Evolutionary conservation across 495 filamentous ascomycete species (phyloP), one percentile per base, ranked within the genome.

Genomic region (Hypoxylon subgilvum): DNA sequence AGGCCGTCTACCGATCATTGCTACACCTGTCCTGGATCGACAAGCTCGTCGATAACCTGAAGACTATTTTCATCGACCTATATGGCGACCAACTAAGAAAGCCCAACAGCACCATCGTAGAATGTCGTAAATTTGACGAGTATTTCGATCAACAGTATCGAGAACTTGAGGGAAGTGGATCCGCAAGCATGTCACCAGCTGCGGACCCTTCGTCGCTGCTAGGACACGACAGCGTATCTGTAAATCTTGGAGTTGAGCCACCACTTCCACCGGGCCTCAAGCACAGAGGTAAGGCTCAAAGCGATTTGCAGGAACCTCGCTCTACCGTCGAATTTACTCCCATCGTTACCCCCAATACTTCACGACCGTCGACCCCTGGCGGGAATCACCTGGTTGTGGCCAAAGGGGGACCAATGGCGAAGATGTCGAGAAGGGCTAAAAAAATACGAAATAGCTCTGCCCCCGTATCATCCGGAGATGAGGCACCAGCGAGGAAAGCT

Each of bases 1-100:
- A 98, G 93, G 94, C 93, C 46, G 94, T 98, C 52, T 98, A 98
- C 73, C 89, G 95, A 71, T 96, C 92, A 19, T 82, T 98, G 6
- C 76, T 98, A 6, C 93, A 96, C 69, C 85, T 98, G 12, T 90
- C 90, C 2, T 98, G 94, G 94, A 90, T 97, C 60, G 94, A 97
- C 68, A 93, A 92, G 72, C 88, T 98, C 16, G 79, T 98, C 51
- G 92, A 96, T 65, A 96, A 97, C 59, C 89, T 97, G 45, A 88
- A 87, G 59, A 89, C 88, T 5, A 83, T 98, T 23, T 98, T 97
- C 68, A 82, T 90, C 45, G 86, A 89, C 48, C 78, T 96, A 19
- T 97, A 97, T 69, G 88, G 86, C 36, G 88, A 91, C 38, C 90
- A 97, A 64, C 74, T 98, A 40, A 91, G 84, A 72, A 90, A 86